Percentiles rank a stretch among this genome's conserved stretches.
phyloP scores from a whole-genome alignment of 1,139 yeast species.

The Taphrina deformans region DNA sequence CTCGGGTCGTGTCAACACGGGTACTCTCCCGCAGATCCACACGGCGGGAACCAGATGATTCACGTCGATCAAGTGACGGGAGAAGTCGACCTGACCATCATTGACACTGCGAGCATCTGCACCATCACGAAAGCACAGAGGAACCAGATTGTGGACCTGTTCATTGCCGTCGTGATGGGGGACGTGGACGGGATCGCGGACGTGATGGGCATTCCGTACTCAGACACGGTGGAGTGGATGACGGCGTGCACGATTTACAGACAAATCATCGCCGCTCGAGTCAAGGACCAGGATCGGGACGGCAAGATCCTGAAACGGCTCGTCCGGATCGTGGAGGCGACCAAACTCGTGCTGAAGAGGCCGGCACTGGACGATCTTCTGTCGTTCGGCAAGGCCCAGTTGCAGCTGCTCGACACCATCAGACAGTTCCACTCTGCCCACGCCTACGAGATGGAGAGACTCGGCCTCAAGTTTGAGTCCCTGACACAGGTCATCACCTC shows the following conservation, averaged over 20 bases:
- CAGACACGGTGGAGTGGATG: not conserved
- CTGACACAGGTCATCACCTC: conserved; percentile 1
- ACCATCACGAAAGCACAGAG: conserved; percentile 10
- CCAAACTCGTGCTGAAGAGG: conserved; percentile 7
- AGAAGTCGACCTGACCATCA: not conserved
- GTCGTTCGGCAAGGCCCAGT: conserved; percentile 13
- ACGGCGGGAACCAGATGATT: conserved; percentile 15
- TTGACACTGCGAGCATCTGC: conserved; percentile 19
- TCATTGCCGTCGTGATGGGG: conserved; percentile 12
- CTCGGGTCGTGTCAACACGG: not conserved
- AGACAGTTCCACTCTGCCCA: not conserved
- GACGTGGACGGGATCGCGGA: conserved; percentile 11
- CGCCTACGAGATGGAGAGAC: conserved; percentile 17
- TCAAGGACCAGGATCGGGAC: not conserved
- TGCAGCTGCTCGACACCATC: conserved; percentile 19
- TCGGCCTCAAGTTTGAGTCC: not conserved
- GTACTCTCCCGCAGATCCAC: conserved; percentile 16
- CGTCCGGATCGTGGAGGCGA: conserved; percentile 13
- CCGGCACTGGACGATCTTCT: conserved; percentile 14
- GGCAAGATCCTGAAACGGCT: not conserved
- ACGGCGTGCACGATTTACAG: conserved; percentile 1
- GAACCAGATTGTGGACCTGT: conserved; percentile 11
- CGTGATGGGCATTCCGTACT: not conserved
- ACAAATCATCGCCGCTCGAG: not conserved
- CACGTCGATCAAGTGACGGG: conserved; percentile 6